Percentiles rank a stretch among this genome's conserved stretches.
These are phyloP conservation scores for Rhytidiadelphus loreus DNA, from an alignment of 225 moss, liverwort and hornwort species.

Conservation along the genomic window DNA sequence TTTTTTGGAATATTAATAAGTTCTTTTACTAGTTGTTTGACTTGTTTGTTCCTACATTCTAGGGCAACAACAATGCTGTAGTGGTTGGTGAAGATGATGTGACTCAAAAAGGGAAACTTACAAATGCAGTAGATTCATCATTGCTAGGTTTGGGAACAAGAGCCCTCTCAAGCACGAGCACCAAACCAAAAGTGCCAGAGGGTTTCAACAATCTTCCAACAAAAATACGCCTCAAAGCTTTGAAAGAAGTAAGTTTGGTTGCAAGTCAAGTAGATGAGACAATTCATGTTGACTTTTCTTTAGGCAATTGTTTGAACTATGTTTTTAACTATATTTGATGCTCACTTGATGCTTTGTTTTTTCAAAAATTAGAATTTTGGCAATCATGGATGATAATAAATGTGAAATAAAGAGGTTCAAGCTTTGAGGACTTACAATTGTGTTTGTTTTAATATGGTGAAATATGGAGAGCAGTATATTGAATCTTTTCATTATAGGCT, in stretches of 20 bases:
- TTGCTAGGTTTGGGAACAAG: neutral
- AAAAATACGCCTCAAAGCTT: slow-evolving; percentile 46
- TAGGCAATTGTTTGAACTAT: neutral
- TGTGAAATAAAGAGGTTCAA: neutral
- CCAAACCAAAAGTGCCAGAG: slow-evolving; percentile 35
- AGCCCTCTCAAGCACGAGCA: neutral
- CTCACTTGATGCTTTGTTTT: neutral
- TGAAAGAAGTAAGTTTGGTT: slow-evolving; percentile 41
- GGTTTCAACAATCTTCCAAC: slow-evolving; percentile 43
- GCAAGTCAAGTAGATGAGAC: no score
- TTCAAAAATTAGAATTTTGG: neutral
- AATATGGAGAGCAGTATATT: slow-evolving; percentile 34
- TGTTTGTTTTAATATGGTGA: neutral
- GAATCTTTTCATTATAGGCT: slow-evolving; percentile 62
- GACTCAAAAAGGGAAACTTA: neutral
- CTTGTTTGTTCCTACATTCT: neutral
- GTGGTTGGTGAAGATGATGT: neutral
- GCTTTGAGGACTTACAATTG: neutral
- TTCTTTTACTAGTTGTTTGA: neutral
- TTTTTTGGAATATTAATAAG: neutral
- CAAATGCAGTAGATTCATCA: neutral
- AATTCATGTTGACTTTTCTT: neutral
- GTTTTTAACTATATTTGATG: neutral
- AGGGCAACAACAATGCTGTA: neutral
- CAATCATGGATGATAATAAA: neutral